phyloP scores from a whole-genome alignment of 768 basidiomycete genomes.

The Phlebiopsis gigantea region DNA sequence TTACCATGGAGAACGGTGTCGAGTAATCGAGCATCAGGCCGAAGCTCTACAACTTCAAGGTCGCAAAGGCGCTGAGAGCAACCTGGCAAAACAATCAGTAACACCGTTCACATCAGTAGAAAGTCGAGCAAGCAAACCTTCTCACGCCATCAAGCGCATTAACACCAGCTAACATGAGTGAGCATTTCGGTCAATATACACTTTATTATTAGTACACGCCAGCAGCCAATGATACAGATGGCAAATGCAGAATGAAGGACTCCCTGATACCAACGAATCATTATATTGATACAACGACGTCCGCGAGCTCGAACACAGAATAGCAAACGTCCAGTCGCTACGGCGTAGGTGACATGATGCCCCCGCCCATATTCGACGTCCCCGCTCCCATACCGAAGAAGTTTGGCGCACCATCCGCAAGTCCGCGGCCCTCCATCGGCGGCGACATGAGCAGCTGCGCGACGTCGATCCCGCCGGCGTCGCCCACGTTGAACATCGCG shows the following conservation, averaged over 20 bases:
- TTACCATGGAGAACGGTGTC: too few relatives aligned
- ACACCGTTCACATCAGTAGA: too few relatives aligned
- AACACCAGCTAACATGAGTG: too few relatives aligned
- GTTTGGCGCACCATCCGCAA: background rate
- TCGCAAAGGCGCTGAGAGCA: too few relatives aligned
- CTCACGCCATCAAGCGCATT: too few relatives aligned
- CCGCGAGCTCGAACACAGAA: background rate
- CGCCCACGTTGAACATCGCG: slow-evolving; percentile 13
- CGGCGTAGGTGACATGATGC: background rate
- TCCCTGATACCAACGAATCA: background rate
- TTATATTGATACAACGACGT: background rate
- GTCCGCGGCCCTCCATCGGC: background rate
- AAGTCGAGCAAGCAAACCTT: too few relatives aligned
- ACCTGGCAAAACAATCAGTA: too few relatives aligned
- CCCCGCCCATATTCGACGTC: background rate
- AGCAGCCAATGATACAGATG: background rate
- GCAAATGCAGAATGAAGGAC: background rate
- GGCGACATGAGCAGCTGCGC: slow-evolving; percentile 15
- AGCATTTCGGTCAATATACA: background rate
- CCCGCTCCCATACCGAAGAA: background rate
- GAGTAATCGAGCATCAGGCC: too few relatives aligned
- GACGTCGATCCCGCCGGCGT: slow-evolving; percentile 8
- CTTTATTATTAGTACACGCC: background rate
- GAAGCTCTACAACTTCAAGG: too few relatives aligned
- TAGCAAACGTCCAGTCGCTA: background rate